A percentile compares a stretch with the other conserved stretches of the same genome.
Evolutionary conservation across 371 early-diverging fungal species (phyloP).

Genomic region (Gilbertella persicaria): DNA sequence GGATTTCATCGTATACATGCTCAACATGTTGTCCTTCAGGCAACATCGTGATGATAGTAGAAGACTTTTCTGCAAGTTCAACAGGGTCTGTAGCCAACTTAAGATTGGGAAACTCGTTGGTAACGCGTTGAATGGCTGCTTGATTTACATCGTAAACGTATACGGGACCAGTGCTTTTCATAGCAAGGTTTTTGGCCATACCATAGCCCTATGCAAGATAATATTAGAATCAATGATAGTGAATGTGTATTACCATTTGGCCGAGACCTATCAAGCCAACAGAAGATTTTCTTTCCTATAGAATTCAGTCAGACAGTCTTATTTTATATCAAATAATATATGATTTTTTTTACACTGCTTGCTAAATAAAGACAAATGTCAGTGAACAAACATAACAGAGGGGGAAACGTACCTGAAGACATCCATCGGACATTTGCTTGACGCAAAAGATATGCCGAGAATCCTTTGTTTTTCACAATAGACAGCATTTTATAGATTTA

Average conservation of each 20-base stretch:
- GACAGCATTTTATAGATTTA: too few relatives aligned
- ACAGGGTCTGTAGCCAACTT: conserved; percentile 57
- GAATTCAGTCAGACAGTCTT: too few relatives aligned
- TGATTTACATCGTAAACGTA: conserved; percentile 74
- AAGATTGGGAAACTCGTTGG: conserved; percentile 45
- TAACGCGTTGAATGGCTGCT: conserved; percentile 56
- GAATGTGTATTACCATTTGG: conserved; percentile 73
- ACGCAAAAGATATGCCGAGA: too few relatives aligned
- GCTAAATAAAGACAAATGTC: too few relatives aligned
- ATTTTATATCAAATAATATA: too few relatives aligned
- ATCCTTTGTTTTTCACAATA: too few relatives aligned
- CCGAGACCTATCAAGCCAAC: conserved; percentile 96
- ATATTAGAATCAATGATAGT: neutral
- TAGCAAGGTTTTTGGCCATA: conserved; percentile 89
- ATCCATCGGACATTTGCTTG: too few relatives aligned
- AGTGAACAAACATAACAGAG: too few relatives aligned
- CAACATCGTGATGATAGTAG: conserved; percentile 91
- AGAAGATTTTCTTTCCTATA: conserved; percentile 39
- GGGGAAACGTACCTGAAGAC: too few relatives aligned
- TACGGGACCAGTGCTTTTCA: conserved; percentile 58
- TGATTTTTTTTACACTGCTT: too few relatives aligned
- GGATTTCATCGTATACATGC: conserved; percentile 74
- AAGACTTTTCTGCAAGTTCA: conserved; percentile 73
- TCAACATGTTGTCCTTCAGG: conserved; percentile 84
- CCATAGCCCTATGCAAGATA: conserved; percentile 61